Evolutionary conservation across 176 grass and related monocot species (phyloP), one percentile per base, ranked within the genome.

Genomic region (Ensete glaucum): DNA sequence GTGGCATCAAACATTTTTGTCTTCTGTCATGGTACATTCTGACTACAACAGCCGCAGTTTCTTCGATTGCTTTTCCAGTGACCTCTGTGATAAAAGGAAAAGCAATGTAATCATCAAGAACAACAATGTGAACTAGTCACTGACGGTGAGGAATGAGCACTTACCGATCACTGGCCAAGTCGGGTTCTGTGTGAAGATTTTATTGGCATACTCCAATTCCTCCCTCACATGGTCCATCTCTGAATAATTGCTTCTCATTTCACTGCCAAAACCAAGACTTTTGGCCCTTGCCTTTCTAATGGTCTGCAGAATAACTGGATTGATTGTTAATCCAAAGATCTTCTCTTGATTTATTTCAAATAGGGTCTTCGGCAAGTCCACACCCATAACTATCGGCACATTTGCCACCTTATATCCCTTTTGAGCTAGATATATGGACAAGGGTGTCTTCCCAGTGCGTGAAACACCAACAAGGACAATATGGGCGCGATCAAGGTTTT

Each of bases 321-420:
- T 91, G 80, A 99, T 99, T 5, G 84, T 91, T 81, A 99, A 78
- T 13, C 86, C 95, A 80, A 99, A 91, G 66, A 99, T 83, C 84
- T 94, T 99, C 22, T 86, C 79, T 66, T 91, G 81, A 53, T 94
- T 82, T 1, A 94, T 84, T 68, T 89, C 84, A 29, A 94, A 99
- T 63, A 99, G 79, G 16, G 66, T 9, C 82, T 80, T 99, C 17
- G 91, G 95, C 83, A 91, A 86, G 71, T 89, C 29, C 62, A 99
- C 67, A n/a, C 86, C 95, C 90, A 99, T 85, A 55, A 99, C 91
- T 79, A 94, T 84, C 2, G 95, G 95, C 17, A 99, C 74, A 82
- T 99, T 99, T 11, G 95, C 95, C 26, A 94, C 91, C 81, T 99
- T 99, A 80, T 94, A 99, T 24, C 95, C 95, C 52, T 99, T 99